These are phyloP conservation scores for Hypoxylon sp. DNA, from an alignment of 2,329 filamentous ascomycete species.

Conservation along the genomic window DNA sequence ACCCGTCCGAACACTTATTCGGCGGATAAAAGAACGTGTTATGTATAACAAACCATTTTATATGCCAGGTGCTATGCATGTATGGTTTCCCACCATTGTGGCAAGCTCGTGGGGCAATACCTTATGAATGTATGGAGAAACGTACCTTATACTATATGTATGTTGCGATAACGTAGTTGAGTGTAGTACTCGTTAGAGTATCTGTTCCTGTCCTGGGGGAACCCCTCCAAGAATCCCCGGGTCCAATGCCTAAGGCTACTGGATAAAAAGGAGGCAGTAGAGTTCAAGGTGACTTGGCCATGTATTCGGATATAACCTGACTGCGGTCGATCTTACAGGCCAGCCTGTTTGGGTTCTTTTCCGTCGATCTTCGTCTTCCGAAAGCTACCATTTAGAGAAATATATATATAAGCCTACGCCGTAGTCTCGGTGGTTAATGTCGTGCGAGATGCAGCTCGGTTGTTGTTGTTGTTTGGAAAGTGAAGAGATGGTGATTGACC, in stretches of 20 bases:
- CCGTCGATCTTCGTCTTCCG: conserved; percentile 7
- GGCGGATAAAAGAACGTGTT: conserved; percentile 32
- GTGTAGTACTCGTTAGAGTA: conserved; percentile 12
- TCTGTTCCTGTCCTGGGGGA: background rate
- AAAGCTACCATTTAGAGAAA: conserved; percentile 7
- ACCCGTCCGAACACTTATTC: conserved; percentile 32
- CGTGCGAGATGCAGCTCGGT: conserved; percentile 14
- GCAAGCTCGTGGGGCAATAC: conserved; percentile 27
- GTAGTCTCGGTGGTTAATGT: conserved; percentile 25
- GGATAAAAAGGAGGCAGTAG: conserved; percentile 17
- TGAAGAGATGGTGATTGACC: conserved; percentile 18
- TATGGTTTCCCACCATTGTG: conserved; percentile 15
- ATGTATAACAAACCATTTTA: conserved; percentile 34
- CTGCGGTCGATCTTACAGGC: conserved; percentile 28
- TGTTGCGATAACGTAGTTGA: conserved; percentile 13
- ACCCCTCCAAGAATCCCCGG: background rate
- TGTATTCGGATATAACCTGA: conserved; percentile 24
- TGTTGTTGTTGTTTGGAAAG: conserved; percentile 21
- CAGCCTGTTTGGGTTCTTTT: conserved; percentile 22
- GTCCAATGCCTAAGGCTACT: background rate
- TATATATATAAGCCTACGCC: conserved; percentile 14
- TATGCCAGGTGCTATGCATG: conserved; percentile 21
- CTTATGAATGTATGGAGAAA: conserved; percentile 16
- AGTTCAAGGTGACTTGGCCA: conserved; percentile 11
- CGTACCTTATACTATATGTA: conserved; percentile 35